Evolutionary conservation across 345 rosid genomes (phyloP), one percentile per base, ranked within the genome.

Genomic region (Lenwebbia sp.): DNA sequence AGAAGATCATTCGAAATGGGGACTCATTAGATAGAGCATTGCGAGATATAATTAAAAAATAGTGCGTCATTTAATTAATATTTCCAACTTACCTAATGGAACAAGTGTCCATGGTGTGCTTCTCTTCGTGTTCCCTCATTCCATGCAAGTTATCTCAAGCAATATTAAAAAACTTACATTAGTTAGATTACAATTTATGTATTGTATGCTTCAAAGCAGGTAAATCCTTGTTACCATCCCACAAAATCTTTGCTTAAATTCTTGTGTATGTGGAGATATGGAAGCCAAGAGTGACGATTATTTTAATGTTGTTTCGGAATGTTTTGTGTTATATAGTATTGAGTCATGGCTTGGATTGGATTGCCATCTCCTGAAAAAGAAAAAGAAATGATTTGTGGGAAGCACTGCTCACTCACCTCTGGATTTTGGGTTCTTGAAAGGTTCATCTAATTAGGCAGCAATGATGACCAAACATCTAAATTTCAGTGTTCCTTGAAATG

Each of bases 401-500:
- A 70, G 47, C 47, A 19, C 78, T 70, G 44, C 47, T 37, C 78
- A 70, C 26, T 83, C 58, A 53, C 57, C 41, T 33, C 78, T 70
- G 78, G 58, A 41, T 83, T 52, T 83, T 30, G 41, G 23, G 54
- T 83, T 83, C 28, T 54, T 28, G 6, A 83, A 52, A 13, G 41
- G 84, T 33, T 33, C 33, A 13, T 47, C 82, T 70, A 62, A 85
- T 47, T 56, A 28, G 78, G 30, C 54, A 47, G 52, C 84, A 89
- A 58, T 87, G 87, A 86, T 88, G 85, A 57, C 90, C 90, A 89
- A 90, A 85, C 83, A 47, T 86, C 94, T 92, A 86, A 94, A 90
- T 89, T 93, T 92, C 93, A 88, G 94, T 89, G 94, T 86, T 87
- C 86, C 94, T 93, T 89, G 96, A 90, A 94, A 87, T 87, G 92